These are phyloP conservation scores for Laguncularia racemosa DNA, from an alignment of 345 rosid genomes.

Conservation along the genomic window DNA sequence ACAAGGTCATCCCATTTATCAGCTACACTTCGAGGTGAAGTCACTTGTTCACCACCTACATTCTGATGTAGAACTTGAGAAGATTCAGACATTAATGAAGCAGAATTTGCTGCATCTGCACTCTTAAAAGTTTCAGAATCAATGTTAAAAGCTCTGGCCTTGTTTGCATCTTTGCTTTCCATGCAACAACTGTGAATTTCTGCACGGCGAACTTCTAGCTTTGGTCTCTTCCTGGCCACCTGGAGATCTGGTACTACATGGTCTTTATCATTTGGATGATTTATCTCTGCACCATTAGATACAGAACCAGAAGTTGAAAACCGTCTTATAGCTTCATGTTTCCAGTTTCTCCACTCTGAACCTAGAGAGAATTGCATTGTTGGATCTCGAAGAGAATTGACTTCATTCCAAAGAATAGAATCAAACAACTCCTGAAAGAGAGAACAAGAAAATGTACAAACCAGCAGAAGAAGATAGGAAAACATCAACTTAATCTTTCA, in stretches of 20 bases:
- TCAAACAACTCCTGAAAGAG: slow-evolving; percentile 60
- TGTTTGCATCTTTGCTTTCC: slow-evolving; percentile 36
- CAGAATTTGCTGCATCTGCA: slow-evolving; percentile 30
- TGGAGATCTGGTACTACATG: slow-evolving; percentile 40
- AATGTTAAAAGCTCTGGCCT: slow-evolving; percentile 36
- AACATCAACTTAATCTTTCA: neutral
- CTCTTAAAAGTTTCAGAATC: slow-evolving; percentile 49
- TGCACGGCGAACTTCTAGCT: slow-evolving; percentile 92
- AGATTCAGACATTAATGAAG: slow-evolving; percentile 22
- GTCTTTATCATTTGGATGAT: slow-evolving; percentile 32
- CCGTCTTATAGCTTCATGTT: slow-evolving; percentile 82
- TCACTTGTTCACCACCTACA: slow-evolving; percentile 4
- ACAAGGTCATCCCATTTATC: slow-evolving; percentile 69
- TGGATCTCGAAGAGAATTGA: slow-evolving; percentile 59
- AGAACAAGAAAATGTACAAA: neutral
- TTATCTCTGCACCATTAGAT: slow-evolving; percentile 31
- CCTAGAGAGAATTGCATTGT: slow-evolving; percentile 56
- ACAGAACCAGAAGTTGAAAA: slow-evolving; percentile 52
- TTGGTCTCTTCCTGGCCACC: slow-evolving; percentile 66
- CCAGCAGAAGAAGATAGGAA: neutral
- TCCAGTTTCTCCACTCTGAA: slow-evolving; percentile 98
- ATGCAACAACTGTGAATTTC: slow-evolving; percentile 56
- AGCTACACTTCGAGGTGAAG: slow-evolving; percentile 29
- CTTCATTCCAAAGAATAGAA: slow-evolving; percentile 74
- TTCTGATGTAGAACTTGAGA: slow-evolving; percentile 12